Evolutionary conservation across 2,329 filamentous ascomycete genomes (phyloP).

Genomic region (Arthrinium puccinioides): DNA sequence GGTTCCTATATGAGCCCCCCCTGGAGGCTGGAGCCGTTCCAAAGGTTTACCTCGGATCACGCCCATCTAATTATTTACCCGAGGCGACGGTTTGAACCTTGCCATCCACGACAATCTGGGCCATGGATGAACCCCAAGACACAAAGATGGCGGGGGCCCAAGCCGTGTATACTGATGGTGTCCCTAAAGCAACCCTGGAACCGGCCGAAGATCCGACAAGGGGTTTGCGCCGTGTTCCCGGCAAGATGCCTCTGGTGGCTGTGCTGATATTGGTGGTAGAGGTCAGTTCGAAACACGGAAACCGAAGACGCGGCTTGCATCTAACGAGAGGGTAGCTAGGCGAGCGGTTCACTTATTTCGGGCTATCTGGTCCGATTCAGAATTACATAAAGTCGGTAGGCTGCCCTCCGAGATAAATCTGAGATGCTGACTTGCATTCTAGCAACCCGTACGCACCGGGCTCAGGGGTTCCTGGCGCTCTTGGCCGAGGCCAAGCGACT

Average conservation of each 20-base stretch:
- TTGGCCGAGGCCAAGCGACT: constrained; percentile 46
- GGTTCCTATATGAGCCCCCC: too few relatives aligned
- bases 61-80: too few relatives aligned
- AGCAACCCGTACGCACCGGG: constrained; percentile 17
- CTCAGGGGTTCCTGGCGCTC: constrained; percentile 36
- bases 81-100: too few relatives aligned
- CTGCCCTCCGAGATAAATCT: constrained; percentile 28
- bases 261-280: neutral
- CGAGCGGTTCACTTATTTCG: constrained; percentile 60
- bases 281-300: neutral
- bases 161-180: neutral
- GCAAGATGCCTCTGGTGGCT: neutral
- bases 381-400: constrained; percentile 45
- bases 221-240: neutral
- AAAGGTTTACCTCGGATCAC: too few relatives aligned
- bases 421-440: neutral
- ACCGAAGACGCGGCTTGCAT: too few relatives aligned
- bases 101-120: too few relatives aligned
- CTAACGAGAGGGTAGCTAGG: constrained; percentile 29
- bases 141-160: neutral
- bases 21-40: too few relatives aligned
- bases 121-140: neutral
- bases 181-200: neutral
- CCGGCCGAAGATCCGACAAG: too few relatives aligned
- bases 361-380: constrained; percentile 48